These are phyloP conservation scores for Maudiozyma saulgeensis DNA, from an alignment of 805 yeast species.

Conservation along the genomic window DNA sequence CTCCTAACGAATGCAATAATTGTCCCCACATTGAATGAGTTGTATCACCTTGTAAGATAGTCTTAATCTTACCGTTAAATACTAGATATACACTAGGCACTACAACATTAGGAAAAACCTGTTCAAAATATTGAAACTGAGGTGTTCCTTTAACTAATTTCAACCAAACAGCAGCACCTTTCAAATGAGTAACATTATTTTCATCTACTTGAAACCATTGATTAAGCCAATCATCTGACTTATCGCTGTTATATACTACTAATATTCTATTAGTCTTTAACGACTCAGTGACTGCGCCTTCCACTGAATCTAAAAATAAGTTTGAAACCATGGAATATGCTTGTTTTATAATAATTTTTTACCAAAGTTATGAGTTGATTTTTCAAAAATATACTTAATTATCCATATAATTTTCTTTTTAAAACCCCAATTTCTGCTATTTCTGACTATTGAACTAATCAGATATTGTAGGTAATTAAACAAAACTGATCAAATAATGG, in stretches of 20 bases:
- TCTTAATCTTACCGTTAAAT: conserved; percentile 38
- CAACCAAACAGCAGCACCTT: conserved; percentile 30
- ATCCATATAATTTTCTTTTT: too few relatives aligned
- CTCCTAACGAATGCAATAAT: conserved; percentile 7
- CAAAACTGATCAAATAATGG: too few relatives aligned
- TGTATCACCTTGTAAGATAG: conserved; percentile 32
- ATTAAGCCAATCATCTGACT: conserved; percentile 22
- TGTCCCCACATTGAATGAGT: conserved; percentile 3
- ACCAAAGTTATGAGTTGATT: too few relatives aligned
- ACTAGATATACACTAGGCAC: conserved; percentile 53
- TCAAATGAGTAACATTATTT: conserved; percentile 7
- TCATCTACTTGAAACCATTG: conserved; percentile 16
- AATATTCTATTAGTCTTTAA: conserved; percentile 30
- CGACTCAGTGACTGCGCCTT: conserved; percentile 35
- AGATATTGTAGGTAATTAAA: too few relatives aligned
- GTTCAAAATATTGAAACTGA: conserved; percentile 41
- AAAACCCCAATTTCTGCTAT: too few relatives aligned
- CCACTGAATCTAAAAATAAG: conserved; percentile 20
- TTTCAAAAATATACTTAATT: too few relatives aligned
- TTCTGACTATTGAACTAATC: too few relatives aligned
- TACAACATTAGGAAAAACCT: conserved; percentile 42
- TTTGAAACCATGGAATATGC: conserved; percentile 4
- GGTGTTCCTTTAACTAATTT: conserved; percentile 33
- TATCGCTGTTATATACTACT: conserved; percentile 30
- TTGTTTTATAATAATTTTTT: too few relatives aligned